These are phyloP conservation scores for Gliomastix tumulicola DNA, from an alignment of 2,329 filamentous ascomycete genomes.

Conservation along the genomic window DNA sequence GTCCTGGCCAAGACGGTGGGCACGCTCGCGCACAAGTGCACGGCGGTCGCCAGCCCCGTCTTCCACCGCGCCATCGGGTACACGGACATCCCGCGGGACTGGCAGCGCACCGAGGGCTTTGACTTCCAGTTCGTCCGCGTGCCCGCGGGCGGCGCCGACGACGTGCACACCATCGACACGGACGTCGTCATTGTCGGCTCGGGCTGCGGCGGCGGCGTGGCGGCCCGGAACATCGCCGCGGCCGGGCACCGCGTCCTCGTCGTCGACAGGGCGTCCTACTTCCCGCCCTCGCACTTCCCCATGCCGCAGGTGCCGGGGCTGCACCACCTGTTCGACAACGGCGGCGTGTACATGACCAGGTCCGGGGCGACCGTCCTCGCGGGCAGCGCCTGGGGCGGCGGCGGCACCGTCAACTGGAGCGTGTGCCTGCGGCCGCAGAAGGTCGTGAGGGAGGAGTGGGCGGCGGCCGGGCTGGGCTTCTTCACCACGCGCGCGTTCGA, in stretches of 20 bases:
- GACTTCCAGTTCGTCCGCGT: slow-evolving; percentile 58
- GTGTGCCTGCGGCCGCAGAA: slow-evolving; percentile 60
- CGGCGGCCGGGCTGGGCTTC: slow-evolving; percentile 59
- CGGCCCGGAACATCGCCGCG: slow-evolving; percentile 73
- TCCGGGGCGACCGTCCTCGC: slow-evolving; percentile 56
- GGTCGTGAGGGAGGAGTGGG: slow-evolving; percentile 77
- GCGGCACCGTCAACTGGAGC: slow-evolving; percentile 84
- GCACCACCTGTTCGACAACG: slow-evolving; percentile 62
- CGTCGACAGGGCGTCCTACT: slow-evolving; percentile 77
- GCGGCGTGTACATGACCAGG: slow-evolving; percentile 48
- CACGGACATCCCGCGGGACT: slow-evolving; percentile 43
- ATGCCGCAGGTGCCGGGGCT: slow-evolving; percentile 59
- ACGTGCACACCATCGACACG: slow-evolving; percentile 57
- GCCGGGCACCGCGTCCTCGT: slow-evolving; percentile 71
- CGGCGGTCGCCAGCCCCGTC: slow-evolving; percentile 46
- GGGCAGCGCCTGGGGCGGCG: slow-evolving; percentile 75
- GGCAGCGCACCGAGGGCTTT: slow-evolving; percentile 42
- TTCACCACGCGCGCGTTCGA: slow-evolving; percentile 72
- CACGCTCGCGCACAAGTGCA: slow-evolving; percentile 45
- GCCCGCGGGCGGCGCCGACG: slow-evolving; percentile 17
- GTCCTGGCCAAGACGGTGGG: slow-evolving; percentile 48
- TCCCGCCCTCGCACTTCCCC: slow-evolving; percentile 63
- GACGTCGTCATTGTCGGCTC: slow-evolving; percentile 84
- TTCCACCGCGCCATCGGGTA: slow-evolving; percentile 52
- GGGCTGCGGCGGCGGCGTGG: slow-evolving; percentile 78